Evolutionary conservation across 805 yeast species (phyloP).

Genomic region (Barnettozyma wickerhamii): DNA sequence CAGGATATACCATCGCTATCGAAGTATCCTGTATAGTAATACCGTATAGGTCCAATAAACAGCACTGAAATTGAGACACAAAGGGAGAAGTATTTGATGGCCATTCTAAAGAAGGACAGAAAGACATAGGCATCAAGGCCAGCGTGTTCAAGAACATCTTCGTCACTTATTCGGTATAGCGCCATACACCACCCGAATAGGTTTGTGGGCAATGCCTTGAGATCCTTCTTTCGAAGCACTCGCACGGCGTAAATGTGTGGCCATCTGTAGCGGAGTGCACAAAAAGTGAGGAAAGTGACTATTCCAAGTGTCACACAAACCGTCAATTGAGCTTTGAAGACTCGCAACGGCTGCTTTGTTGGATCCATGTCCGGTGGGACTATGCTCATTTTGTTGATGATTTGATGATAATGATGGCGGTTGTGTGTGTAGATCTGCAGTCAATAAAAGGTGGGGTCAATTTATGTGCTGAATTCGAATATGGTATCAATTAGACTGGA

Average conservation of each 20-base stretch:
- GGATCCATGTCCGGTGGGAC: conserved; percentile 29
- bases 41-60: conserved; percentile 81
- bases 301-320: conserved; percentile 68
- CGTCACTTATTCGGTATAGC: conserved; percentile 63
- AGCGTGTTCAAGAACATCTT: conserved; percentile 79
- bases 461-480: too few species aligned
- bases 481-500: too few species aligned
- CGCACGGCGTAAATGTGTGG: conserved; percentile 88
- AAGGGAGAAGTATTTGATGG: conserved; percentile 62
- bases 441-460: too few species aligned
- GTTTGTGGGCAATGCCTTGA: conserved; percentile 33
- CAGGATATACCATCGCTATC: conserved; percentile 51
- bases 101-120: conserved; percentile 85
- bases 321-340: conserved; percentile 78
- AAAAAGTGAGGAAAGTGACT: conserved; percentile 63
- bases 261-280: conserved; percentile 65
- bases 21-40: conserved; percentile 75
- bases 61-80: conserved; percentile 69
- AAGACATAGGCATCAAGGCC: conserved; percentile 94
- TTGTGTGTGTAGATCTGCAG: too few species aligned
- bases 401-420: too few species aligned
- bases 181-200: conserved; percentile 80
- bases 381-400: conserved; percentile 23
- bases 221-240: conserved; percentile 31
- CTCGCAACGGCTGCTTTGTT: conserved; percentile 35